These are phyloP conservation scores for Penicillium sp. DNA, from an alignment of 2,329 filamentous ascomycete species.

Conservation along the genomic window DNA sequence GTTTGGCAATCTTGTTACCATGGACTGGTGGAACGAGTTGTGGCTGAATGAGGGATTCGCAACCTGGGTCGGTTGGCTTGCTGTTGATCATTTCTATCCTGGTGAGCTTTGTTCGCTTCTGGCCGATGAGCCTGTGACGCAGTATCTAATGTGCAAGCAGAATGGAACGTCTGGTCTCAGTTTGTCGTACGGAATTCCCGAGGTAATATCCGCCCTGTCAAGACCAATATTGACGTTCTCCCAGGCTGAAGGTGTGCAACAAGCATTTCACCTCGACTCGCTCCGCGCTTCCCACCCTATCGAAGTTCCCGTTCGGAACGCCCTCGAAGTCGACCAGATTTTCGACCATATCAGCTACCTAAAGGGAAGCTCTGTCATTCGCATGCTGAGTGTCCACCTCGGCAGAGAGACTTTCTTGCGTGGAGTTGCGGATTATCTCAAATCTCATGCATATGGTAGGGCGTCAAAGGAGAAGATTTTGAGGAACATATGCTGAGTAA, in stretches of 20 bases:
- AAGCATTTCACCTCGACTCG: conserved; percentile 83
- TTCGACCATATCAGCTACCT: conserved; percentile 96
- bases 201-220: conserved; percentile 48
- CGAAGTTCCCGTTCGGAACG: conserved; percentile 90
- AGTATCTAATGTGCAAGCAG: conserved; percentile 43
- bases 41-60: conserved; percentile 97
- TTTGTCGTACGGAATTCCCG: conserved; percentile 70
- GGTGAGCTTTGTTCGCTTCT: conserved; percentile 38
- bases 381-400: conserved; percentile 91
- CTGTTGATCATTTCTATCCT: conserved; percentile 85
- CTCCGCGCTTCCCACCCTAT: conserved; percentile 92
- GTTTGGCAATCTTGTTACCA: conserved; percentile 93
- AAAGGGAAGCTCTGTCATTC: conserved; percentile 93
- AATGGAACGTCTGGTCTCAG: conserved; percentile 97
- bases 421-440: conserved; percentile 86
- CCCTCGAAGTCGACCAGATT: conserved; percentile 94
- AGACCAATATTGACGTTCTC: conserved; percentile 37
- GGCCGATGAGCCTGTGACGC: not conserved
- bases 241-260: conserved; percentile 84
- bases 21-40: conserved; percentile 94
- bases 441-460: conserved; percentile 76
- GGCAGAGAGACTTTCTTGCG: conserved; percentile 84
- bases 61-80: conserved; percentile 96
- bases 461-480: not conserved
- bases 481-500: conserved; percentile 2